Percentiles rank a stretch among this genome's conserved stretches.
These are phyloP conservation scores for Euphorbia lathyris DNA, from an alignment of 345 rosid species.

Conservation along the genomic window DNA sequence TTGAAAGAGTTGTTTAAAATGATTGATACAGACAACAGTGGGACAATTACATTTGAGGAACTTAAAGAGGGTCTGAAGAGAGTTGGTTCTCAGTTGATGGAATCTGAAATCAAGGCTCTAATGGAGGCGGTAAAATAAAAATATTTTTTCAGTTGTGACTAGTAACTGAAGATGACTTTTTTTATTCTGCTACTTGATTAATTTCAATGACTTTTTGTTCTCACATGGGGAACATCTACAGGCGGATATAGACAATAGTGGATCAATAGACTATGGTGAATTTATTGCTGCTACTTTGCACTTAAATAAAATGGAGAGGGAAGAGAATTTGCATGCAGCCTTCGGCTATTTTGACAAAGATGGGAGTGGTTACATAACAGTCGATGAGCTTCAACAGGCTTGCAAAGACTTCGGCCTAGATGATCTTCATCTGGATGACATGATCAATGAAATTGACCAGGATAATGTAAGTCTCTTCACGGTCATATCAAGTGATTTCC, in stretches of 20 bases:
- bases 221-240: conserved; percentile 30
- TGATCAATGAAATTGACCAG: conserved; percentile 79
- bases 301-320: conserved; percentile 85
- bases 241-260: conserved; percentile 94
- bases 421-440: conserved; percentile 74
- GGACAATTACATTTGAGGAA: conserved; percentile 87
- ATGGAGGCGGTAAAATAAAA: conserved; percentile 74
- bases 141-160: not conserved
- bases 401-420: conserved; percentile 91
- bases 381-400: conserved; percentile 91
- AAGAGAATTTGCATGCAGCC: conserved; percentile 82
- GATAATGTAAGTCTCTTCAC: conserved; percentile 66
- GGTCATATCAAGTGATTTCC: not conserved
- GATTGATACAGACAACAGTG: conserved; percentile 93
- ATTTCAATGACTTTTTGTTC: conserved; percentile 9
- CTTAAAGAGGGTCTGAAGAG: conserved; percentile 76
- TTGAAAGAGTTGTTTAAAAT: conserved; percentile 87
- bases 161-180: not conserved
- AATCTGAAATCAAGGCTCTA: conserved; percentile 81
- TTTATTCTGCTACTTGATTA: conserved; percentile 8
- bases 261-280: conserved; percentile 88
- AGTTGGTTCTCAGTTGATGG: conserved; percentile 88
- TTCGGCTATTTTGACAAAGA: conserved; percentile 90
- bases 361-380: conserved; percentile 85
- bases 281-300: conserved; percentile 95